Conservation (phyloP, 371 early-diverging fungal species). For the Syncephalastrum racemosum region DNA sequence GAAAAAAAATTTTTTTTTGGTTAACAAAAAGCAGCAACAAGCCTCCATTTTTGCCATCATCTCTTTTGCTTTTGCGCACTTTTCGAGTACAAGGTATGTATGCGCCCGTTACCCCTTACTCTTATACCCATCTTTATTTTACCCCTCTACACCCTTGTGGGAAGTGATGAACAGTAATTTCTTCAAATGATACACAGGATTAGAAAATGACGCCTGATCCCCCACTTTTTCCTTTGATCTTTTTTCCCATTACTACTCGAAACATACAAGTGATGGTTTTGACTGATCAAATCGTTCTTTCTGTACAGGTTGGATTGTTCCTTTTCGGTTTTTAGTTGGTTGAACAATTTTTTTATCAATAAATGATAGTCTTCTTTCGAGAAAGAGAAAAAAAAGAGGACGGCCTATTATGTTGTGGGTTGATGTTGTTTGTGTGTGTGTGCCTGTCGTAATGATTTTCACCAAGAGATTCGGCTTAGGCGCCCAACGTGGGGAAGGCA, state of each 20-base stretch:
- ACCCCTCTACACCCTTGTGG: too few species aligned
- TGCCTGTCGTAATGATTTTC: background rate
- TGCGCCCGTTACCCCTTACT: too few species aligned
- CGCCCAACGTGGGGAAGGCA: slow-evolving; percentile 77
- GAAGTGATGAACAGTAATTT: slow-evolving; percentile 10
- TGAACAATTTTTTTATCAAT: too few species aligned
- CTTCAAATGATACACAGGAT: slow-evolving; percentile 22
- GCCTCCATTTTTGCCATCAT: too few species aligned
- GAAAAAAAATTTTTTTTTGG: too few species aligned
- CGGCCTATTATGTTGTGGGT: background rate
- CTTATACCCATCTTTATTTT: too few species aligned
- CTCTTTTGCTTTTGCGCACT: too few species aligned
- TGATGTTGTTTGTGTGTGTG: background rate
- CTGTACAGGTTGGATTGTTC: background rate
- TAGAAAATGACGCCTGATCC: slow-evolving; percentile 20
- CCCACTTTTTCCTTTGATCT: background rate
- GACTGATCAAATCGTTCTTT: background rate
- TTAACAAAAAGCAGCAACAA: too few species aligned
- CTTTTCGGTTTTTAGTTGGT: background rate
- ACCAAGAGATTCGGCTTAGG: slow-evolving; percentile 21
- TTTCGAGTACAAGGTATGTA: too few species aligned
- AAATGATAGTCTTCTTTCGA: too few species aligned
- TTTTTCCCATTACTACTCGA: background rate
- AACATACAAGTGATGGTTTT: slow-evolving; percentile 1
- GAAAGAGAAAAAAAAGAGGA: too few species aligned